Percentiles rank a stretch among this genome's conserved stretches.
Conservation (phyloP, 345 rosid species). For the Laguncularia racemosa region DNA sequence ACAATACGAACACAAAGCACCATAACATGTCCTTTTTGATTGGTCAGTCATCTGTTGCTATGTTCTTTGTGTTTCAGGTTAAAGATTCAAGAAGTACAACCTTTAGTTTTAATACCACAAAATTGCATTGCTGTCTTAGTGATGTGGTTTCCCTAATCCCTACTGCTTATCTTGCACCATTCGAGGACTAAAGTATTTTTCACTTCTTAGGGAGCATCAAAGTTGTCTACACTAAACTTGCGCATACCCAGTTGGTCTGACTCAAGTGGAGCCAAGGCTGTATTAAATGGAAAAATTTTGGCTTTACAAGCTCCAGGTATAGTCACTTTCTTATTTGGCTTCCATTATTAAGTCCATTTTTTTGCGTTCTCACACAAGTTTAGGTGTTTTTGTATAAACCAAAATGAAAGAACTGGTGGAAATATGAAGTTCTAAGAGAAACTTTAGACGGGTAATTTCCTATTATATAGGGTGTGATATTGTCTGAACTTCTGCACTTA, state of each 20-base stretch:
- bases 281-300: constrained; percentile 43
- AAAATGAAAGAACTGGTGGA: no score
- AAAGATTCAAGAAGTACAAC: no score
- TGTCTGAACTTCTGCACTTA: background rate
- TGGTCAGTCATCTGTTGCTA: no score
- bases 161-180: background rate
- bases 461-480: background rate
- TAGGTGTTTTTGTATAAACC: no score
- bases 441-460: no score
- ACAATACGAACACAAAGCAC: no score
- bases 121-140: background rate
- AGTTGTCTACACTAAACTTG: constrained; percentile 54
- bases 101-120: no score
- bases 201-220: constrained; percentile 32
- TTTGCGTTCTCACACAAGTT: no score
- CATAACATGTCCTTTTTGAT: no score
- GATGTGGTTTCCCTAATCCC: background rate
- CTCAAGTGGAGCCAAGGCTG: constrained; percentile 48
- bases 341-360: background rate
- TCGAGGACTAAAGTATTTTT: background rate
- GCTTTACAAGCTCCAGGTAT: constrained; percentile 60
- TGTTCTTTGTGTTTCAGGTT: no score
- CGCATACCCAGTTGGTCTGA: constrained; percentile 72
- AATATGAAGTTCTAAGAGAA: no score
- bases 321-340: background rate